Percentiles rank a stretch among this genome's conserved stretches.
phyloP scores from a whole-genome alignment of 202 grass and related monocot genomes.

The Tripidium arundinaceum region DNA sequence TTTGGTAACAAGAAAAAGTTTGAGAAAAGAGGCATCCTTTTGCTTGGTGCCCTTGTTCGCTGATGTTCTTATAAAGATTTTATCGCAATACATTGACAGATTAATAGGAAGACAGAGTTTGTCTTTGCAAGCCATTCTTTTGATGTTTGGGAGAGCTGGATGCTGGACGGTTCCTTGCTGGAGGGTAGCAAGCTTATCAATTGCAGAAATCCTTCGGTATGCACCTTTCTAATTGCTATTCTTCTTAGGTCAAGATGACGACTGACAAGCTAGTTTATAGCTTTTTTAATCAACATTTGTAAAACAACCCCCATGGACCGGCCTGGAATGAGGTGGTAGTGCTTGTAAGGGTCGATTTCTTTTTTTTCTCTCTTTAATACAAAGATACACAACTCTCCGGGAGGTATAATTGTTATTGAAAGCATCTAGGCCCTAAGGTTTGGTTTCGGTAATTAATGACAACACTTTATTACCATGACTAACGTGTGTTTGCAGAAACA shows the following conservation, averaged over 20 bases:
- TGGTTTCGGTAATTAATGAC: too few relatives aligned
- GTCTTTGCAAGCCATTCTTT: constrained; percentile 89
- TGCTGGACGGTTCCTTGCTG: constrained; percentile 59
- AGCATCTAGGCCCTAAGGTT: too few relatives aligned
- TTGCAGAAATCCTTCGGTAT: constrained; percentile 74
- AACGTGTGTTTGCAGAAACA: too few relatives aligned
- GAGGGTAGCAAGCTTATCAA: constrained; percentile 71
- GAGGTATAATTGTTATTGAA: too few relatives aligned
- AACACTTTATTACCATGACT: too few relatives aligned
- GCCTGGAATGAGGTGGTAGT: too few relatives aligned
- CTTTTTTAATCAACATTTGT: too few relatives aligned
- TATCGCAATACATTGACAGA: constrained; percentile 39
- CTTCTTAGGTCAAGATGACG: not conserved
- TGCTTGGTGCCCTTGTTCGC: not conserved
- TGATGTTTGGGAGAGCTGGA: constrained; percentile 89
- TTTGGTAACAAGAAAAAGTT: not conserved
- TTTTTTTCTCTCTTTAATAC: too few relatives aligned
- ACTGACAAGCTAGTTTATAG: too few relatives aligned
- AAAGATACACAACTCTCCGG: too few relatives aligned
- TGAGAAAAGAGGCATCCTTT: not conserved
- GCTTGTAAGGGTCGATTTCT: too few relatives aligned
- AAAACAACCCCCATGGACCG: too few relatives aligned
- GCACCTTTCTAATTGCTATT: constrained; percentile 21
- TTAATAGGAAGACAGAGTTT: constrained; percentile 87
- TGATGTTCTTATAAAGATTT: not conserved